Evolutionary conservation across 176 grass and related monocot species (phyloP).

Genomic region (Phoenix dactylifera): DNA sequence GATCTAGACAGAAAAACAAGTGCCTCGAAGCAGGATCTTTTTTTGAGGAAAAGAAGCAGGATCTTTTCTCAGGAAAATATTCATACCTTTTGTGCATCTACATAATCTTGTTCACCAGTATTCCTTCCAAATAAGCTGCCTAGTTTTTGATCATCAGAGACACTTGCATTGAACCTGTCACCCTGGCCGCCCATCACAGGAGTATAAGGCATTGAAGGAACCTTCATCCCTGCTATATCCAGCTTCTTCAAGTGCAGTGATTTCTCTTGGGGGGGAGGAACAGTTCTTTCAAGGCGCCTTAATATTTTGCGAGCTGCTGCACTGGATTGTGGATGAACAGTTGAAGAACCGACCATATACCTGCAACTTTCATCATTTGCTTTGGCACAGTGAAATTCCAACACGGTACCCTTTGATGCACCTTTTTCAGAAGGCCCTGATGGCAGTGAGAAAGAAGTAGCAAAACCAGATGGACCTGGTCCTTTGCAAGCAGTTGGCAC

Average conservation of each 20-base stretch:
- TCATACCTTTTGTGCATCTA: slow-evolving; percentile 43
- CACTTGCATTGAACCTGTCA: slow-evolving; percentile 20
- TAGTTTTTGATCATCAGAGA: slow-evolving; percentile 11
- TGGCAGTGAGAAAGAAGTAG: slow-evolving; percentile 12
- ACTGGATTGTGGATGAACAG: slow-evolving; percentile 58
- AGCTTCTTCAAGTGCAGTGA: slow-evolving; percentile 26
- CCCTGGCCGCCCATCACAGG: slow-evolving; percentile 11
- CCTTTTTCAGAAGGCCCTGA: slow-evolving; percentile 19
- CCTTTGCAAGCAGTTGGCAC: slow-evolving; percentile 15
- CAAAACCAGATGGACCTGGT: slow-evolving; percentile 7
- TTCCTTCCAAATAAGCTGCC: not conserved
- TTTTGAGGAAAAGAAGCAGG: not conserved
- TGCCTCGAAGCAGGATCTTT: too few relatives aligned
- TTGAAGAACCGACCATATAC: slow-evolving; percentile 6
- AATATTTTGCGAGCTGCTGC: slow-evolving; percentile 60
- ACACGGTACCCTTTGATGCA: slow-evolving; percentile 13
- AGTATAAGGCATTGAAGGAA: slow-evolving; percentile 1
- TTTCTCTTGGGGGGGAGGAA: slow-evolving; percentile 42
- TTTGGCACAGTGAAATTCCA: slow-evolving; percentile 8
- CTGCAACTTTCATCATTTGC: slow-evolving; percentile 23
- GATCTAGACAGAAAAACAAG: too few relatives aligned
- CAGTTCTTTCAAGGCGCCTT: slow-evolving; percentile 52
- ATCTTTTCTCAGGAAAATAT: not conserved
- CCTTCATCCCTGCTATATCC: slow-evolving; percentile 22
- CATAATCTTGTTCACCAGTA: slow-evolving; percentile 18